Conservation (phyloP, 1,284 basidiomycete genomes). For the Sporisorium graminicola region DNA sequence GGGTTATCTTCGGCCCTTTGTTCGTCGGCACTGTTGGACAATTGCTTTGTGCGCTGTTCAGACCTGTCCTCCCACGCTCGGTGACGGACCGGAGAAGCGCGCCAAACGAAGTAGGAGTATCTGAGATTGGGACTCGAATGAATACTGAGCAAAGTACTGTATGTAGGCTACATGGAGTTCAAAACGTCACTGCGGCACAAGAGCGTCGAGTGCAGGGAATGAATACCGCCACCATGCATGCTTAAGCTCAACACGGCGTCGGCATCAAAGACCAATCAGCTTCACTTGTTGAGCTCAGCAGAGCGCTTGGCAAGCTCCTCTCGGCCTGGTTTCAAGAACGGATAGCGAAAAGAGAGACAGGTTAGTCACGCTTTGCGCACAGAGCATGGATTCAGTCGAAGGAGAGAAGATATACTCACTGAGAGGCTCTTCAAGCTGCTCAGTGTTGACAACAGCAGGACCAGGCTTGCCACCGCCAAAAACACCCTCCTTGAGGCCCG, state of each 20-base stretch:
- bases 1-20: slow-evolving; percentile 1
- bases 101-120: not conserved
- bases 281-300: slow-evolving; percentile 57
- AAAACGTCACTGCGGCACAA: not conserved
- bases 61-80: too few species aligned
- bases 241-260: not conserved
- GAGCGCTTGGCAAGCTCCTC: slow-evolving; percentile 58
- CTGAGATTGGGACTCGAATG: not conserved
- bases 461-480: slow-evolving; percentile 47
- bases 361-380: slow-evolving; percentile 1
- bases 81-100: not conserved
- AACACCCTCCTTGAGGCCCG: slow-evolving; percentile 30
- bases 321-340: slow-evolving; percentile 22
- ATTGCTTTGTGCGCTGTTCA: not conserved
- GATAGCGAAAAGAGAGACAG: not conserved
- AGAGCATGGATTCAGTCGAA: not conserved
- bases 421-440: slow-evolving; percentile 41
- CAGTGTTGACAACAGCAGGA: slow-evolving; percentile 39
- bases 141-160: slow-evolving; percentile 14
- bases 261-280: not conserved
- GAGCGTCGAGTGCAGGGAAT: not conserved
- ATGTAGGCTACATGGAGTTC: slow-evolving; percentile 22
- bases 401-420: slow-evolving; percentile 23
- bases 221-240: not conserved
- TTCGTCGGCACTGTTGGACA: slow-evolving; percentile 3